Percentiles rank a stretch among this genome's conserved stretches.
phyloP scores from a whole-genome alignment of 208 protist genomes.

The Trichomonas tenax region DNA sequence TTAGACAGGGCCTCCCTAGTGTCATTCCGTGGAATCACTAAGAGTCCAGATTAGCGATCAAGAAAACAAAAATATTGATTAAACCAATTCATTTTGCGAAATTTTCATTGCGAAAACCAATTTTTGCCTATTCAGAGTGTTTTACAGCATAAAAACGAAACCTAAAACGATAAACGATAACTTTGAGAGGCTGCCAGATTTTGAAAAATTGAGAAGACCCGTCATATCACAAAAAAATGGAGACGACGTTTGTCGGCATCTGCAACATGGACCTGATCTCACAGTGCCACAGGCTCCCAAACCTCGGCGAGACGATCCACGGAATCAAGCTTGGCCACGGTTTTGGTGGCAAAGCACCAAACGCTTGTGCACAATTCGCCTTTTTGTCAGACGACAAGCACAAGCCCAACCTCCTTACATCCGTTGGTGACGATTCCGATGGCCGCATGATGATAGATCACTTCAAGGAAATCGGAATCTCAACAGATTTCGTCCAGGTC shows the following conservation, averaged over 20 bases:
- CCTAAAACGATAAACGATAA: too few species aligned
- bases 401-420: neutral
- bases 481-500: neutral
- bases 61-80: too few species aligned
- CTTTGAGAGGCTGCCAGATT: too few species aligned
- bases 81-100: too few species aligned
- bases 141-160: too few species aligned
- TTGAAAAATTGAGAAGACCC: too few species aligned
- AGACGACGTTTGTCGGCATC: neutral
- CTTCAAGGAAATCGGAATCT: neutral
- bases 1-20: too few species aligned
- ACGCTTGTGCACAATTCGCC: neutral
- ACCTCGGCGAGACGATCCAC: neutral
- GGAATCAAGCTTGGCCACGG: neutral
- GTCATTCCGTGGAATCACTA: too few species aligned
- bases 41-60: too few species aligned
- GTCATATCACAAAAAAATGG: neutral
- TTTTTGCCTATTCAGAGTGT: too few species aligned
- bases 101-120: too few species aligned
- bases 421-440: neutral
- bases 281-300: neutral
- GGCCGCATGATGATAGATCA: neutral
- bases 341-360: neutral
- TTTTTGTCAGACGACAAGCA: neutral
- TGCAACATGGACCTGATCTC: neutral